Percentiles rank a stretch among this genome's conserved stretches.
Evolutionary conservation across 208 protist species (phyloP).

Genomic region (Naegleria lovaniensis): DNA sequence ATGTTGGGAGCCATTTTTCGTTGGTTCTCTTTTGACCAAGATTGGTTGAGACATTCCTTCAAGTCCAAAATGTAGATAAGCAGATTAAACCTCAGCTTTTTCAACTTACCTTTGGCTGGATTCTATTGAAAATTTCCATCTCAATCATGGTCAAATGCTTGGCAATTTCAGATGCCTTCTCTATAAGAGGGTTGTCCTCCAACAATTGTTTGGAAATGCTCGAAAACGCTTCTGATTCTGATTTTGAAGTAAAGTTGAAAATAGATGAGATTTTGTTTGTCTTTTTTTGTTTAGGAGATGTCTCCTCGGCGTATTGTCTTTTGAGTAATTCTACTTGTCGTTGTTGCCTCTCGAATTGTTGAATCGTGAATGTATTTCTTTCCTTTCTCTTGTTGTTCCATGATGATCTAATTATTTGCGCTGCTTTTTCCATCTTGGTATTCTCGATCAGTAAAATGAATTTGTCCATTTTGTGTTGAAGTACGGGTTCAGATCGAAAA

Average conservation of each 20-base stretch:
- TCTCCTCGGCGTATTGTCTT: neutral
- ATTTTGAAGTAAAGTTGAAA: too few species aligned
- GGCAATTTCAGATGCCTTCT: neutral
- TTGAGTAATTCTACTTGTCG: neutral
- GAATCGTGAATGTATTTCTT: neutral
- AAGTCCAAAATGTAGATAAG: too few species aligned
- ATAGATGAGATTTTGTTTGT: too few species aligned
- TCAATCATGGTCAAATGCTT: constrained; percentile 9
- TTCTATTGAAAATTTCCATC: neutral
- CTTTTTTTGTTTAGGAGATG: too few species aligned
- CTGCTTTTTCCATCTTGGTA: neutral
- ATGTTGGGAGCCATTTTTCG: neutral
- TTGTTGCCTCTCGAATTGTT: neutral
- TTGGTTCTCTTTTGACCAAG: neutral
- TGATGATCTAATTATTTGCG: neutral
- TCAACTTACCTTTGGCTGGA: neutral
- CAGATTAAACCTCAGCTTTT: too few species aligned
- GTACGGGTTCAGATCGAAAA: neutral
- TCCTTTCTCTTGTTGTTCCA: neutral
- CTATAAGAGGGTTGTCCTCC: neutral
- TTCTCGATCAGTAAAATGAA: neutral
- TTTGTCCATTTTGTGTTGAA: neutral
- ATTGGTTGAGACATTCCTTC: constrained; percentile 8
- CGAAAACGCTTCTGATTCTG: too few species aligned
- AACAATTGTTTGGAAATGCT: too few species aligned